A percentile compares a stretch with the other conserved stretches of the same genome.
These are phyloP conservation scores for Zygosaccharomyces bailii DNA, from an alignment of 805 yeast genomes.

Conservation along the genomic window DNA sequence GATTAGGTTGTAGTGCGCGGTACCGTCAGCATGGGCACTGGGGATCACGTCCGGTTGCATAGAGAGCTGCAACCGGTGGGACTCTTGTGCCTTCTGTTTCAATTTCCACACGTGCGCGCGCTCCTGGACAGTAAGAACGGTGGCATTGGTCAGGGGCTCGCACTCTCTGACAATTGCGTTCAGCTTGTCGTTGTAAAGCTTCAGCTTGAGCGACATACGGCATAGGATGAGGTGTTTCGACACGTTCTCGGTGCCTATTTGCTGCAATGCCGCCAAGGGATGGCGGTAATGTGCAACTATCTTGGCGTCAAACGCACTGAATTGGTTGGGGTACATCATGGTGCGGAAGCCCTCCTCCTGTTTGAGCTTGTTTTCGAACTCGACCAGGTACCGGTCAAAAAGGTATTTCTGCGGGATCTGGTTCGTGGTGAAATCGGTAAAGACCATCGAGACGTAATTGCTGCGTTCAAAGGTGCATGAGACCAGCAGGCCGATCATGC, in stretches of 20 bases:
- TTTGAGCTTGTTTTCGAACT: conserved; percentile 17
- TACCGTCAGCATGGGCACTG: conserved; percentile 2
- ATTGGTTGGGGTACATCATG: conserved; percentile 22
- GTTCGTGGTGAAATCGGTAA: conserved; percentile 33
- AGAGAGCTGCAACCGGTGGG: conserved; percentile 1
- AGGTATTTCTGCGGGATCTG: conserved; percentile 18
- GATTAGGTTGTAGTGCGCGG: conserved; percentile 1
- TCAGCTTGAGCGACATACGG: conserved; percentile 21
- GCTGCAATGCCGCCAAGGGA: conserved; percentile 9
- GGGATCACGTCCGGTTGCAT: not conserved
- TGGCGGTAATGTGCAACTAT: conserved; percentile 2
- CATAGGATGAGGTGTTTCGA: conserved; percentile 26
- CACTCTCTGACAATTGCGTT: conserved; percentile 24
- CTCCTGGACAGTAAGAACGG: conserved; percentile 5
- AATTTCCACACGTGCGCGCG: conserved; percentile 2
- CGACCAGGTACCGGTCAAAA: conserved; percentile 26
- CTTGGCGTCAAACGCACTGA: conserved; percentile 13
- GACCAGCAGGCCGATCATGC: conserved; percentile 23
- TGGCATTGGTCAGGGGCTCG: conserved; percentile 12
- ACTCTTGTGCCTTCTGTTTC: conserved; percentile 1
- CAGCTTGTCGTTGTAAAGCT: conserved; percentile 21
- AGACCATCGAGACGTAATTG: conserved; percentile 18
- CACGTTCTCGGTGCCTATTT: conserved; percentile 18
- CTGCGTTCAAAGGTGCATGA: conserved; percentile 20
- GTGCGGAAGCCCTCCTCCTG: conserved; percentile 21